phyloP scores from a whole-genome alignment of 2,329 filamentous ascomycete genomes.

The Arthrobotrys musiformis region DNA sequence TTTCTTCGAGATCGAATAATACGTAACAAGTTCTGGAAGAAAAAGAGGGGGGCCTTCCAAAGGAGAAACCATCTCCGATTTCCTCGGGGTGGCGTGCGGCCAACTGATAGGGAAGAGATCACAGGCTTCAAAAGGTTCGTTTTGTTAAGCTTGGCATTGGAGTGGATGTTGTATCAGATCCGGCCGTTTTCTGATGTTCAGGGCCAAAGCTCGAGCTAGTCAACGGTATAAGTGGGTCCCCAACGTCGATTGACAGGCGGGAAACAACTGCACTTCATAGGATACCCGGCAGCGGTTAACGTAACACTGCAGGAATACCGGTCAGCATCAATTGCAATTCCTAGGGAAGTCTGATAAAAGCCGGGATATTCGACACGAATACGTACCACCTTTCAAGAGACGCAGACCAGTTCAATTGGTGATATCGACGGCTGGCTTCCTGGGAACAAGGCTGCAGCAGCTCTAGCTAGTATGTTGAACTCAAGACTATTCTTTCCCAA shows the following conservation, averaged over 20 bases:
- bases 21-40: constrained; percentile 9
- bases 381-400: not conserved
- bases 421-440: constrained; percentile 17
- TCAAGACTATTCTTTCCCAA: constrained; percentile 23
- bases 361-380: constrained; percentile 5
- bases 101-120: constrained; percentile 20
- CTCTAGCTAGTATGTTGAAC: too few species aligned
- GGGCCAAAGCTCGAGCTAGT: constrained; percentile 27
- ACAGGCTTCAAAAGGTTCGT: constrained; percentile 7
- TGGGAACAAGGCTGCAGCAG: constrained; percentile 24
- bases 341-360: not conserved
- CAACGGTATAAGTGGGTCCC: constrained; percentile 1
- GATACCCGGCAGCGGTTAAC: constrained; percentile 33
- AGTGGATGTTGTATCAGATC: constrained; percentile 17
- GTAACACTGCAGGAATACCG: constrained; percentile 33
- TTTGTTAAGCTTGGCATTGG: constrained; percentile 9
- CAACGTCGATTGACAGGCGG: constrained; percentile 35
- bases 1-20: constrained; percentile 24
- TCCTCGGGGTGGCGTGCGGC: constrained; percentile 14
- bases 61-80: constrained; percentile 26
- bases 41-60: constrained; percentile 13
- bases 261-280: constrained; percentile 30
- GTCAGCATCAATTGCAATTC: constrained; percentile 39
- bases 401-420: too few species aligned
- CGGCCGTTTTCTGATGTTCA: constrained; percentile 31